Base-by-base conservation (phyloP, 306 rosid genomes). In the Sesbania bispinosa region DNA sequence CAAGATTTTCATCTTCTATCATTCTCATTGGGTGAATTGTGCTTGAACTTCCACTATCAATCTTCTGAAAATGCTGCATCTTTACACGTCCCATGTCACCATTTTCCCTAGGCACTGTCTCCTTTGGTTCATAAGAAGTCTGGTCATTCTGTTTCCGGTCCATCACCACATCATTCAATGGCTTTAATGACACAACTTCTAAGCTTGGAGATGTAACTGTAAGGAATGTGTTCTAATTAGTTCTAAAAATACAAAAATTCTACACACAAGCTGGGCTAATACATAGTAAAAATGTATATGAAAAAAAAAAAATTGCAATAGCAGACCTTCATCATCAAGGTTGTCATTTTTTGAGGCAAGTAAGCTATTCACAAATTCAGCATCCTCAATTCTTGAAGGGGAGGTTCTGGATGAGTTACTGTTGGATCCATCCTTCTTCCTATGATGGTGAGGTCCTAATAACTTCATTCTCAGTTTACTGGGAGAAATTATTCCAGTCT, bases 391-490 rank as follows among this genome's bases (percentile, higher is more conserved):
- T 80, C 85, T 88, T 26, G 98, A 80, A 71, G 98, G 98, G 36
- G 98, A 93, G 55, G 97, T 90, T 86, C 98, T 90, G 14, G 97
- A 81, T 48, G 98, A 93, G 87, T 87, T 90, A 78, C 81, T 76
- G 79, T 87, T 90, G 82, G 98, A 93, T 76, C 94, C 97, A 78
- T 86, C 90, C 73, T 88, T 93, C 83, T 85, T 93, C 36, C 74
- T 84, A 39, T 67, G 80, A 66, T 85, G 63, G 63, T 85, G 96
- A 75, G 96, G 77, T 11, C 97, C 97, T 74, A 88, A 83, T 6
- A 90, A 90, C 80, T 93, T 93, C 98, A 93, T 90, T 80, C 97
- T 85, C 19, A 93, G 83, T 74, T 93, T 93, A 75, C 96, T 90
- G 0, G 98, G 98, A 78, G 98, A 93, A 80, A 93, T 93, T 53